A percentile compares a stretch with the other conserved stretches of the same genome.
Evolutionary conservation across 164 flowering plant genomes (phyloP).

Genomic region (Vitis amurensis): DNA sequence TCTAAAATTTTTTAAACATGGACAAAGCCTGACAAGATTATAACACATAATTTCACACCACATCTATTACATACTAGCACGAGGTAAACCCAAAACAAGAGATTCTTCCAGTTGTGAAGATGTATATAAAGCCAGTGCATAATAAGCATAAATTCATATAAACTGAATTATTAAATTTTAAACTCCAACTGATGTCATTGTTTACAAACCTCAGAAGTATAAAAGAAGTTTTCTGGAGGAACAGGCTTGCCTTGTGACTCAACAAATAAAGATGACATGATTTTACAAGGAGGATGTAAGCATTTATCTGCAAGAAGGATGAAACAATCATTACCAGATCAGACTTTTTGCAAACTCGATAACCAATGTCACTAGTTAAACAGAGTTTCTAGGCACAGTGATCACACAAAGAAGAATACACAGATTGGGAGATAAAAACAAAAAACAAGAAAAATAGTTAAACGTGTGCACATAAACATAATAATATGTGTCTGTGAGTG

Average conservation of each 20-base stretch:
- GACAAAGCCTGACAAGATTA: too few species aligned
- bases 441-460: not conserved
- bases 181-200: not conserved
- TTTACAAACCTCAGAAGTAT: slow-evolving; percentile 44
- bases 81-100: too few species aligned
- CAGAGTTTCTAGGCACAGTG: not conserved
- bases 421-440: not conserved
- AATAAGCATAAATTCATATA: not conserved
- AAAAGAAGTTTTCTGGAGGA: slow-evolving; percentile 32
- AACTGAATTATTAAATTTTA: not conserved
- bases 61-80: too few species aligned
- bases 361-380: not conserved
- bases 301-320: slow-evolving; percentile 34
- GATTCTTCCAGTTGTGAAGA: too few species aligned
- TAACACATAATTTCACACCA: too few species aligned
- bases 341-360: not conserved
- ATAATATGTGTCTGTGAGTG: not conserved
- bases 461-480: too few species aligned
- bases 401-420: not conserved
- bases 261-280: slow-evolving; percentile 27
- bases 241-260: slow-evolving; percentile 29
- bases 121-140: too few species aligned
- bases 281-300: slow-evolving; percentile 38
- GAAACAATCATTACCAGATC: not conserved
- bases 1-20: too few species aligned